phyloP scores from a whole-genome alignment of 2,329 filamentous ascomycete species.

The Atkinsonella texensis region DNA sequence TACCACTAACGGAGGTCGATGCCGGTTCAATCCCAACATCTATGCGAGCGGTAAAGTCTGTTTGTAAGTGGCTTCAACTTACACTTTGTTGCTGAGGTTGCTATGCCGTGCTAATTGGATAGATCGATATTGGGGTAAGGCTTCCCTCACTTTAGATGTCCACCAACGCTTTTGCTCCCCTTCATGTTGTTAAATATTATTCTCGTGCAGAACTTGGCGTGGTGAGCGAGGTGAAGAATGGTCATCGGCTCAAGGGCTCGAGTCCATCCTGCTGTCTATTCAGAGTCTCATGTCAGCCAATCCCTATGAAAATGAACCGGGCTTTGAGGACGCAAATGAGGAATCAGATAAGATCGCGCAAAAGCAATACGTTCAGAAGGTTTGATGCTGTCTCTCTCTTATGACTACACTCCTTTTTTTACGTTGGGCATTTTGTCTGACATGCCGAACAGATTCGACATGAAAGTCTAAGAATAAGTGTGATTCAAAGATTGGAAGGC shows the following conservation, averaged over 20 bases:
- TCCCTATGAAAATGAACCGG: constrained; percentile 92
- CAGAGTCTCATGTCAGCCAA: constrained; percentile 92
- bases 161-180: neutral
- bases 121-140: constrained; percentile 76
- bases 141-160: neutral
- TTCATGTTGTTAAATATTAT: constrained; percentile 2
- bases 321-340: constrained; percentile 67
- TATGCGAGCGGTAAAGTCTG: constrained; percentile 88
- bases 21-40: constrained; percentile 94
- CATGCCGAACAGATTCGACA: constrained; percentile 61
- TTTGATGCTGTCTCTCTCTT: constrained; percentile 17
- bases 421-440: no score
- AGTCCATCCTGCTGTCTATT: constrained; percentile 89
- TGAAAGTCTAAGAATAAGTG: constrained; percentile 74
- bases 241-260: constrained; percentile 90
- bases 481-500: constrained; percentile 75
- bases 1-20: constrained; percentile 81
- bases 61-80: constrained; percentile 44
- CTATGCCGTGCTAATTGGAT: neutral
- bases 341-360: constrained; percentile 61
- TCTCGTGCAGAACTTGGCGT: constrained; percentile 67
- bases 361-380: constrained; percentile 68
- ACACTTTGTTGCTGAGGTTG: neutral
- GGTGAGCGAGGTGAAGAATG: constrained; percentile 86
- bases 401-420: neutral